These are phyloP conservation scores for Termitomyces sp. DNA, from an alignment of 768 basidiomycete genomes.

Conservation along the genomic window DNA sequence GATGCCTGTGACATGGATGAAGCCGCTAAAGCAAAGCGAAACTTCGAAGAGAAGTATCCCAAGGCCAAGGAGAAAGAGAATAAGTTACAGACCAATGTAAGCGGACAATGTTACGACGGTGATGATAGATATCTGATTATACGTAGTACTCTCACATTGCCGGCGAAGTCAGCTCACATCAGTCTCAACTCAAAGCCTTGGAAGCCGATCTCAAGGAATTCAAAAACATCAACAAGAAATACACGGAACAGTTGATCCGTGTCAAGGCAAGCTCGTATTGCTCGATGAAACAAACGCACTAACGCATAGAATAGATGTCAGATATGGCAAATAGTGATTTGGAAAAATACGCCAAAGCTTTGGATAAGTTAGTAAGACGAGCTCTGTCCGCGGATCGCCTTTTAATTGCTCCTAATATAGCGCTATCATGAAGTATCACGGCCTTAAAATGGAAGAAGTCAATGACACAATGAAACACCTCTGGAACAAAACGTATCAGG, in stretches of 20 bases:
- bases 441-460: conserved; percentile 98
- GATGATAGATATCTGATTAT: background rate
- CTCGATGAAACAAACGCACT: background rate
- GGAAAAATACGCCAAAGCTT: conserved; percentile 95
- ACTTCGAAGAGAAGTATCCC: conserved; percentile 78
- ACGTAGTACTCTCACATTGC: conserved; percentile 71
- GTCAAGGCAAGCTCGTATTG: conserved; percentile 65
- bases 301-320: conserved; percentile 59
- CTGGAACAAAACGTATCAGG: conserved; percentile 99
- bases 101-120: conserved; percentile 10
- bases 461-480: conserved; percentile 96
- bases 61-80: conserved; percentile 69
- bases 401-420: conserved; percentile 32
- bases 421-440: conserved; percentile 98
- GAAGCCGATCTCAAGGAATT: conserved; percentile 78
- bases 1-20: conserved; percentile 77
- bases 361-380: conserved; percentile 73
- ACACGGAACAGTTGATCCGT: conserved; percentile 87
- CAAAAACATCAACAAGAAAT: conserved; percentile 80
- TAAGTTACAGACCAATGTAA: conserved; percentile 62
- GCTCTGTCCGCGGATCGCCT: background rate
- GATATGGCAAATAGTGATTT: conserved; percentile 97
- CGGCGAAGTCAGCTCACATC: conserved; percentile 76
- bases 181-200: conserved; percentile 57
- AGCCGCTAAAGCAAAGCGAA: conserved; percentile 76